phyloP scores from a whole-genome alignment of 331 rosid genomes.

The Telfairia occidentalis region DNA sequence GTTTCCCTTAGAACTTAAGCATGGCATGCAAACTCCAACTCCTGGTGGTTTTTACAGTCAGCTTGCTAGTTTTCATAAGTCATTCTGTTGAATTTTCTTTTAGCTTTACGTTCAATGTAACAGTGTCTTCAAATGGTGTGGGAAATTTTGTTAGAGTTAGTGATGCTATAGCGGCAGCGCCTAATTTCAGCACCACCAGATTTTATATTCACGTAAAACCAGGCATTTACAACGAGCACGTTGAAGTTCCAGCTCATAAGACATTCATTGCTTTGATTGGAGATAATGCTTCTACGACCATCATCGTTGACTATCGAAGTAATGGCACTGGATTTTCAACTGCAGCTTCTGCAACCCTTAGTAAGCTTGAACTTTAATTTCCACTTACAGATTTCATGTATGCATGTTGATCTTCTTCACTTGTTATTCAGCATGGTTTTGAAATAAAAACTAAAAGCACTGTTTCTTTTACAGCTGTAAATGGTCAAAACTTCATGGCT shows the following conservation, averaged over 20 bases:
- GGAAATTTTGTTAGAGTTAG: neutral
- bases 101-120: neutral
- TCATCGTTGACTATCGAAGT: neutral
- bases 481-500: neutral
- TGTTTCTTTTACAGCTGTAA: neutral
- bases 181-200: neutral
- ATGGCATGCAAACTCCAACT: neutral
- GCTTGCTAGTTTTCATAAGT: neutral
- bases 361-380: neutral
- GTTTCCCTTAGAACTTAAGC: too few species aligned
- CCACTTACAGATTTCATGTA: too few species aligned
- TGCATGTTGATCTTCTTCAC: too few species aligned
- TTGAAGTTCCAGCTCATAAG: neutral
- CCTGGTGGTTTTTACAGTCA: too few species aligned
- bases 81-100: neutral
- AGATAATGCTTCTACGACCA: neutral
- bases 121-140: neutral
- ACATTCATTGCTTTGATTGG: neutral
- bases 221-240: neutral
- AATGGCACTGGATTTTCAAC: neutral
- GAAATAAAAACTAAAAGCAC: too few species aligned
- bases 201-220: neutral
- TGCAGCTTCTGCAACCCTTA: neutral
- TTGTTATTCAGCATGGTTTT: too few species aligned
- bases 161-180: neutral